Percentiles rank a stretch among this genome's conserved stretches.
Conservation (phyloP, 1,284 basidiomycete genomes). For the Cryptococcus hybrid region DNA sequence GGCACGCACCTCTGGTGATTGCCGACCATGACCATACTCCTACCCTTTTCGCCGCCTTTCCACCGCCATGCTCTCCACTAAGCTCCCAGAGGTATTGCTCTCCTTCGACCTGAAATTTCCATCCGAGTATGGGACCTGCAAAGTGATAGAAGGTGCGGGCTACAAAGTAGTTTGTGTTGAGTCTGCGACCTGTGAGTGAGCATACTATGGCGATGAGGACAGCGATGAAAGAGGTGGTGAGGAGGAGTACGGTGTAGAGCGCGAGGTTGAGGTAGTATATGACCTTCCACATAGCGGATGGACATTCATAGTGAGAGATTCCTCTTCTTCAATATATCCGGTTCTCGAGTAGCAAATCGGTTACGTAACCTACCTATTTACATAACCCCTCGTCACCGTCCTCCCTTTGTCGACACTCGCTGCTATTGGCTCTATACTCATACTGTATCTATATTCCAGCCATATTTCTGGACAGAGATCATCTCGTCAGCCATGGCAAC, state of each 20-base stretch:
- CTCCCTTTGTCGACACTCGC: too few species aligned
- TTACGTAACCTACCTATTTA: too few species aligned
- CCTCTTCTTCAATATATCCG: conserved; percentile 1
- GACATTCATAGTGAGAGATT: background rate
- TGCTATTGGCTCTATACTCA: too few species aligned
- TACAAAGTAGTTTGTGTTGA: conserved; percentile 82
- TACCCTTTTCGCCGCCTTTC: conserved; percentile 37
- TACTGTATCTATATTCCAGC: too few species aligned
- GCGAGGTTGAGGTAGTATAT: conserved; percentile 62
- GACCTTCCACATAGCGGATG: conserved; percentile 25
- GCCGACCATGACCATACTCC: conserved; percentile 65
- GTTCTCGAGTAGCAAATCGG: too few species aligned
- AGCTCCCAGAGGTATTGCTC: conserved; percentile 67
- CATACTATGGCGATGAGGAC: conserved; percentile 69
- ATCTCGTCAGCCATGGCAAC: conserved; percentile 20
- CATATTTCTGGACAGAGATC: too few species aligned
- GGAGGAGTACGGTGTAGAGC: conserved; percentile 71
- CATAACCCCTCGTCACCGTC: too few species aligned
- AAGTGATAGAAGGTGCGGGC: conserved; percentile 80
- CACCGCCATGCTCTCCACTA: conserved; percentile 47
- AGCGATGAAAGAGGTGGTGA: conserved; percentile 72
- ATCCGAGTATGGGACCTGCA: conserved; percentile 65
- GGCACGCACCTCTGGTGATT: conserved; percentile 76
- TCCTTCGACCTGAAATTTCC: conserved; percentile 78
- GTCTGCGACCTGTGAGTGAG: conserved; percentile 65